These are phyloP conservation scores for Ajuga reptans DNA, from an alignment of 305 asterid genomes.

Conservation along the genomic window DNA sequence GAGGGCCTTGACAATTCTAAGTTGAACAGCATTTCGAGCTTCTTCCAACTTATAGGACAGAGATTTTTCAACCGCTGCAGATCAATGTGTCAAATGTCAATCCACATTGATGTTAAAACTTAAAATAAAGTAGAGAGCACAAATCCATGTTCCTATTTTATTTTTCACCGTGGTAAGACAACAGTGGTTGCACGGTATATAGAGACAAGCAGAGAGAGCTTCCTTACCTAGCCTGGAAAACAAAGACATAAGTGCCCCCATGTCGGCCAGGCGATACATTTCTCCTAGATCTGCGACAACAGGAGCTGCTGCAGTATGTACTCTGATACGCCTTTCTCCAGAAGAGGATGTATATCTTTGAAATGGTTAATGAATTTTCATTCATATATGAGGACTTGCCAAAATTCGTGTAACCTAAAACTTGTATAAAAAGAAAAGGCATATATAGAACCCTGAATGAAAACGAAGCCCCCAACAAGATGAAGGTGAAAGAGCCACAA, in stretches of 20 bases:
- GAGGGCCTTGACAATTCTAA: conserved; percentile 66
- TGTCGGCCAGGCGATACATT: conserved; percentile 84
- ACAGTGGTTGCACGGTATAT: not conserved
- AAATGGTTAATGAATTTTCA: conserved; percentile 35
- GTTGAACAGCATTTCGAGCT: conserved; percentile 58
- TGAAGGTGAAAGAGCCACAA: conserved; percentile 8
- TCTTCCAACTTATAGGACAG: conserved; percentile 74
- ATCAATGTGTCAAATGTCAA: conserved; percentile 17
- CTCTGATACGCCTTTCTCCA: conserved; percentile 94
- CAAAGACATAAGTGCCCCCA: conserved; percentile 66
- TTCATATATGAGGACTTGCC: not conserved
- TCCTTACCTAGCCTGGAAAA: conserved; percentile 72
- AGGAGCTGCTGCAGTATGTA: conserved; percentile 86
- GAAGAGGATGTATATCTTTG: conserved; percentile 80
- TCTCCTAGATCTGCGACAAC: conserved; percentile 72
- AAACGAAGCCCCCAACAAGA: not conserved
- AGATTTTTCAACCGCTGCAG: conserved; percentile 75
- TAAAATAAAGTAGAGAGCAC: conserved; percentile 7
- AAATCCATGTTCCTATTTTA: conserved; percentile 6
- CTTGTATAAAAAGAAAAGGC: not conserved
- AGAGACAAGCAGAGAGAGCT: conserved; percentile 4
- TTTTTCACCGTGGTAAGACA: not conserved
- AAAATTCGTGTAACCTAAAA: conserved; percentile 2
- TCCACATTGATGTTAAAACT: not conserved
- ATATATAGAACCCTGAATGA: not conserved